A percentile compares a stretch with the other conserved stretches of the same genome.
Evolutionary conservation across 208 protist species (phyloP).

Genomic region (Crithidia sp.): DNA sequence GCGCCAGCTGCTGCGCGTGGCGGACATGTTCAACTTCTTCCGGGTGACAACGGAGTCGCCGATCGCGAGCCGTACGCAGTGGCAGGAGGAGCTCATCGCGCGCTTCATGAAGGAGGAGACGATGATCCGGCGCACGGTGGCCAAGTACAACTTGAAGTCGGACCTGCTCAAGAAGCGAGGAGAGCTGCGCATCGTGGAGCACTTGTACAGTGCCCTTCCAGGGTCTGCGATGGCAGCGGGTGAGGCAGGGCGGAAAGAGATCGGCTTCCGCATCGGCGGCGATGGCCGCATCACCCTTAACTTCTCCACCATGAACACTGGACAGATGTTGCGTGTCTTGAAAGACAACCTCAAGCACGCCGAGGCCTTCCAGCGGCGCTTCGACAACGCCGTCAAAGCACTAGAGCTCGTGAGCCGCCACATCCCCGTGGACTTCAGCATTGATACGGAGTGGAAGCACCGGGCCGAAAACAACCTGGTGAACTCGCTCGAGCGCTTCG

Average conservation of each 20-base stretch:
- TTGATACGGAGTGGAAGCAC: slow-evolving; percentile 83
- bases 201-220: slow-evolving; percentile 54
- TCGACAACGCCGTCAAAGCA: slow-evolving; percentile 59
- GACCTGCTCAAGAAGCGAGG: slow-evolving; percentile 73
- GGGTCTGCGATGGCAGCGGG: slow-evolving; percentile 10
- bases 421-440: slow-evolving; percentile 82
- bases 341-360: slow-evolving; percentile 76
- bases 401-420: slow-evolving; percentile 78
- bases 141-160: slow-evolving; percentile 82
- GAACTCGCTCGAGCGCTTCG: slow-evolving; percentile 60
- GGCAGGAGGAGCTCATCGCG: slow-evolving; percentile 71
- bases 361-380: slow-evolving; percentile 56
- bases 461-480: slow-evolving; percentile 71
- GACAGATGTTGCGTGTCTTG: slow-evolving; percentile 79
- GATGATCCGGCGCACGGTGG: slow-evolving; percentile 63
- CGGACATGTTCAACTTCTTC: slow-evolving; percentile 76
- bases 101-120: slow-evolving; percentile 71
- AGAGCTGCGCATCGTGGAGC: slow-evolving; percentile 57
- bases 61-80: slow-evolving; percentile 52
- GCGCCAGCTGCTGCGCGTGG: slow-evolving; percentile 60
- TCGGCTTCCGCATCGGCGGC: slow-evolving; percentile 73
- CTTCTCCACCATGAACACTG: slow-evolving; percentile 67
- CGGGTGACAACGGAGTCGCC: slow-evolving; percentile 58
- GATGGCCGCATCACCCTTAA: slow-evolving; percentile 76
- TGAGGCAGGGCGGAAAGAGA: slow-evolving; percentile 48